Evolutionary conservation across 164 flowering plant species (phyloP).

Genomic region (Magnolia officinalis): DNA sequence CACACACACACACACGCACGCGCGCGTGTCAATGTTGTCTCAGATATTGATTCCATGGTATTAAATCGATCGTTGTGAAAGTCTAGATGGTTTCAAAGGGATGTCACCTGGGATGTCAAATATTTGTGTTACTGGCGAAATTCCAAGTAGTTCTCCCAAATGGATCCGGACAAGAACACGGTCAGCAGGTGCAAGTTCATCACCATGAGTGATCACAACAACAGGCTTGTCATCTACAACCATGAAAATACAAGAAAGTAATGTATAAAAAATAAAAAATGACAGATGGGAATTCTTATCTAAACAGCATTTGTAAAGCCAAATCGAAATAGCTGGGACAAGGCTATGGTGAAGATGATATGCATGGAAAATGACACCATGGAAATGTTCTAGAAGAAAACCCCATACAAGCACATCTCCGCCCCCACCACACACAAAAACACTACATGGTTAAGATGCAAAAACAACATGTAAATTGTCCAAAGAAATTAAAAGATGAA

Average conservation of each 20-base stretch:
- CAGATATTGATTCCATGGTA: neutral
- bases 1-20: too few species aligned
- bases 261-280: neutral
- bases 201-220: slow-evolving; percentile 79
- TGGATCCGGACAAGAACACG: slow-evolving; percentile 54
- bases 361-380: neutral
- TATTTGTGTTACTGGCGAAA: slow-evolving; percentile 65
- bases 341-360: neutral
- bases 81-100: neutral
- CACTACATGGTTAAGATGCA: too few species aligned
- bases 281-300: neutral
- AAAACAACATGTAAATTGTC: too few species aligned
- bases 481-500: too few species aligned
- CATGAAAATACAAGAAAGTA: neutral
- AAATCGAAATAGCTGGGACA: neutral
- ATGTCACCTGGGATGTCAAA: slow-evolving; percentile 85
- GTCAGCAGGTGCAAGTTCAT: slow-evolving; percentile 54
- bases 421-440: too few species aligned
- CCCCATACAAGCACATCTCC: neutral
- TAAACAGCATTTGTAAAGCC: neutral
- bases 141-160: slow-evolving; percentile 69
- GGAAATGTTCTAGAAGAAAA: too few species aligned
- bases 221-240: slow-evolving; percentile 79
- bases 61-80: neutral
- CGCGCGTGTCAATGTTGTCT: neutral